Percentiles rank a stretch among this genome's conserved stretches.
These are phyloP conservation scores for Phialocephala subalpina DNA, from an alignment of 2,329 filamentous ascomycete species.

Conservation along the genomic window DNA sequence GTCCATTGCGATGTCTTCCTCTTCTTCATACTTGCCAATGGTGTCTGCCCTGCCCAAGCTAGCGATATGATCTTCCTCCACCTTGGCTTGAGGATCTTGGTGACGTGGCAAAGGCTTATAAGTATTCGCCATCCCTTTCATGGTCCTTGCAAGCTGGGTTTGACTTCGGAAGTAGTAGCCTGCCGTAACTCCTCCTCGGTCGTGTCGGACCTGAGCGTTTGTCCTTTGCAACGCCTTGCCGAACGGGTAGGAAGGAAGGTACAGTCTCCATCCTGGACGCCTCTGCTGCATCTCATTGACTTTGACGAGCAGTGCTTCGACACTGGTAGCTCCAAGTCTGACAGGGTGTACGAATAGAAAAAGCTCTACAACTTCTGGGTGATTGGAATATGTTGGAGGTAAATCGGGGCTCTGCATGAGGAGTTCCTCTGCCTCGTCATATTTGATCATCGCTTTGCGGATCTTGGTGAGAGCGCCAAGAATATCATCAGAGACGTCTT, in stretches of 20 bases:
- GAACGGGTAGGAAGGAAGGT: slow-evolving; percentile 62
- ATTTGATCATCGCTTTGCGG: slow-evolving; percentile 52
- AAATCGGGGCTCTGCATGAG: slow-evolving; percentile 55
- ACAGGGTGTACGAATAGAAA: slow-evolving; percentile 64
- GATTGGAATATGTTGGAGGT: slow-evolving; percentile 54
- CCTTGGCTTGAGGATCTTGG: slow-evolving; percentile 34
- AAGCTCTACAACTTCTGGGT: slow-evolving; percentile 58
- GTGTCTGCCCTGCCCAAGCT: slow-evolving; percentile 35
- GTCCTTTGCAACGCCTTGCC: slow-evolving; percentile 60
- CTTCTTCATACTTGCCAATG: slow-evolving; percentile 45
- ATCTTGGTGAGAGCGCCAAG: slow-evolving; percentile 50
- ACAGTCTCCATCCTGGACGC: slow-evolving; percentile 51
- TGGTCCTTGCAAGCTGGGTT: slow-evolving; percentile 40
- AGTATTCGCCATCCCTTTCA: slow-evolving; percentile 45
- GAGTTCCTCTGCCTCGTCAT: slow-evolving; percentile 55
- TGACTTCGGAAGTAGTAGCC: slow-evolving; percentile 52
- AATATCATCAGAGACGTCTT: slow-evolving; percentile 52
- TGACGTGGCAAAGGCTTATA: slow-evolving; percentile 44
- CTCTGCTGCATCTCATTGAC: slow-evolving; percentile 56
- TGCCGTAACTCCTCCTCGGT: slow-evolving; percentile 64
- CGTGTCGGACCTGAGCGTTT: slow-evolving; percentile 65
- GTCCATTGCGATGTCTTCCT: slow-evolving; percentile 50
- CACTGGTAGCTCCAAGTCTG: slow-evolving; percentile 57
- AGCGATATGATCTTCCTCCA: slow-evolving; percentile 28
- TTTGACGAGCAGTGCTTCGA: slow-evolving; percentile 56